Evolutionary conservation across 1,284 basidiomycete genomes (phyloP).

Genomic region (Ganoderma lingzhi): DNA sequence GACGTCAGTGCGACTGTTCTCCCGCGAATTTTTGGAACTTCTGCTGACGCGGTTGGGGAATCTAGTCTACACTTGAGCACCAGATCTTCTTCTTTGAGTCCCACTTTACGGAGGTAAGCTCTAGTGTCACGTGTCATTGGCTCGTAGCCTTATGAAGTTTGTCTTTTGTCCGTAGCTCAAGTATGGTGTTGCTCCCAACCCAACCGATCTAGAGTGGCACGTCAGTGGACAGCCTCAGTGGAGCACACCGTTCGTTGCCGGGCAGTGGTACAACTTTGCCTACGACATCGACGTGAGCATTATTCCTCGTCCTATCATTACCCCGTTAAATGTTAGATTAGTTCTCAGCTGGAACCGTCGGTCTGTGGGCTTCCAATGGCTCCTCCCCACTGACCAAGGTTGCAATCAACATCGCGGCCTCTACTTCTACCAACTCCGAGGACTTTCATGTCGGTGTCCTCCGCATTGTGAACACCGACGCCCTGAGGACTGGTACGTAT

Average conservation of each 20-base stretch:
- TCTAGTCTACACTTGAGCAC: conserved; percentile 59
- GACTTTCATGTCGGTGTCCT: conserved; percentile 74
- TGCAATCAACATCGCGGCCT: conserved; percentile 55
- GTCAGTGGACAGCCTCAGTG: conserved; percentile 57
- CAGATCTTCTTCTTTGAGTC: conserved; percentile 71
- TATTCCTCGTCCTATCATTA: neutral
- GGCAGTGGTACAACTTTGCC: conserved; percentile 71
- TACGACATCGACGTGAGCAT: conserved; percentile 63
- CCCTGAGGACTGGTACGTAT: conserved; percentile 68
- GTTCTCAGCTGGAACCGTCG: conserved; percentile 63
- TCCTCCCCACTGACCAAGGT: conserved; percentile 57
- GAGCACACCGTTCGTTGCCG: conserved; percentile 59
- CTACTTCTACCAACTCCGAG: conserved; percentile 65
- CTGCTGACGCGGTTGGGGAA: conserved; percentile 2
- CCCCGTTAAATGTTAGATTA: conserved; percentile 30
- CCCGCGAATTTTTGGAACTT: neutral
- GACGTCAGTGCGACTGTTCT: conserved; percentile 47
- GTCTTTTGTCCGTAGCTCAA: conserved; percentile 51
- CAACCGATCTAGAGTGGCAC: conserved; percentile 62
- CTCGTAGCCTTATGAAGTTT: neutral
- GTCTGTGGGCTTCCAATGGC: conserved; percentile 66
- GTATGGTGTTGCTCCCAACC: conserved; percentile 60
- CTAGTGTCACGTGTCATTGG: neutral
- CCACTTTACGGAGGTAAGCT: conserved; percentile 65
- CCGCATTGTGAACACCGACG: conserved; percentile 56